Evolutionary conservation across 2,329 filamentous ascomycete species (phyloP).

Genomic region (Neofusicoccum laricinum): DNA sequence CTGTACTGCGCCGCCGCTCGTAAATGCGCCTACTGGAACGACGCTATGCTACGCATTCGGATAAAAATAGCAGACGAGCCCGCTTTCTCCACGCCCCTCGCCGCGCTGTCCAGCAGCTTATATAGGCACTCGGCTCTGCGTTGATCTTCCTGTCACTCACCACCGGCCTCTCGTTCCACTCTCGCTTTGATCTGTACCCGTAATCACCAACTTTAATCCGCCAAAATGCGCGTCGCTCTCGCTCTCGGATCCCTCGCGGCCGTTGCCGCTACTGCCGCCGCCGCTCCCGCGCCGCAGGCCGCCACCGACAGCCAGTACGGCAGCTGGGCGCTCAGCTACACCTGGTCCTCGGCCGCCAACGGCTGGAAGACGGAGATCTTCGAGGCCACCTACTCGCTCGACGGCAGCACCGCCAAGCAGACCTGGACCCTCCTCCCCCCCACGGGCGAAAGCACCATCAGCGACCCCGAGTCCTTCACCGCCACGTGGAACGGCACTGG

Average conservation of each 20-base stretch:
- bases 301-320: conserved; percentile 1
- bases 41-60: background rate
- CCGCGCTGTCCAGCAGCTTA: background rate
- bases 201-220: background rate
- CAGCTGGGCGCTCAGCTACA: conserved; percentile 3
- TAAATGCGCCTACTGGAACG: conserved; percentile 1
- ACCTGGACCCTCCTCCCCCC: background rate
- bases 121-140: background rate
- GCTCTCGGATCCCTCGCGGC: background rate
- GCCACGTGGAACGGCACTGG: background rate
- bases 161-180: background rate
- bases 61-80: background rate
- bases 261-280: background rate
- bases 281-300: background rate
- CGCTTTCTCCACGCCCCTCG: background rate
- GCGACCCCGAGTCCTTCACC: background rate
- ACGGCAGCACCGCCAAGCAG: background rate
- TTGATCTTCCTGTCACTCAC: background rate
- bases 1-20: background rate
- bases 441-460: background rate
- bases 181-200: background rate
- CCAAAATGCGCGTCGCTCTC: background rate
- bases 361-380: background rate
- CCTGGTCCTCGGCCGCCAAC: background rate
- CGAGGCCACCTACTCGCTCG: background rate